Base-by-base conservation (phyloP, 495 filamentous ascomycete species). In the Daldinia decipiens region DNA sequence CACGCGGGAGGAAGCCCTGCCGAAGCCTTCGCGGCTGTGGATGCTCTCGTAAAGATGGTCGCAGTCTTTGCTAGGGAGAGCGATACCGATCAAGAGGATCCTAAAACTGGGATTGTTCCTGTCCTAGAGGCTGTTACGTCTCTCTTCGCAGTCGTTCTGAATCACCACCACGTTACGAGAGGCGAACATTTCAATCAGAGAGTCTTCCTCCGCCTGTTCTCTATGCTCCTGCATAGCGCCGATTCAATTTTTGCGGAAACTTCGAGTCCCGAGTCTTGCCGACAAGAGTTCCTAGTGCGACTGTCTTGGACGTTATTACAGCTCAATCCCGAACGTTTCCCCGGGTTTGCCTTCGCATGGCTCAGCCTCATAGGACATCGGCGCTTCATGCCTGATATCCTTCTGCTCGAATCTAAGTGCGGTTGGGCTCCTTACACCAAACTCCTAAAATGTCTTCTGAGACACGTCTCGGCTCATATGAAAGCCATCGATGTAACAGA, bases 201-300 rank as follows among this genome's bases (percentile, higher is more conserved):
- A 53, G 92, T 95, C 60, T 98, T 97, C 83, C 94, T 92, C 87
- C 88, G 95, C 26, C 85, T 98, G 58, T 94, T 97, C 77, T 93
- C 94, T 1, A 91, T 88, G 72, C 85, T 98, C 38, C 82, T 98
- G 4, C 93, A 89, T 75, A 89, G 94, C 67, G 67, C 82, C 43
- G 72, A 75, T 29, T 57, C 66, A 4, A 62, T 79, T 31, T 75
- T 78, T 3, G 85, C 85, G 26, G 88, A 89, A 52, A 62, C 17
- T 11, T 54, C 60, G 5, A 57, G 39, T 2, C 62, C 68, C 26
- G 70, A 77, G n/a, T 15, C 58, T 6, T 70, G 69, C 39, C 86
- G 90, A 66, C 85, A 90, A 59, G 88, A 89, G 11, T 89, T 94
- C 78, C 82, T 92, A 76, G 83, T 93, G 52, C 87, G 86, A 9